These are phyloP conservation scores for Wickerhamiella sorbophila DNA, from an alignment of 805 yeast species.

Conservation along the genomic window DNA sequence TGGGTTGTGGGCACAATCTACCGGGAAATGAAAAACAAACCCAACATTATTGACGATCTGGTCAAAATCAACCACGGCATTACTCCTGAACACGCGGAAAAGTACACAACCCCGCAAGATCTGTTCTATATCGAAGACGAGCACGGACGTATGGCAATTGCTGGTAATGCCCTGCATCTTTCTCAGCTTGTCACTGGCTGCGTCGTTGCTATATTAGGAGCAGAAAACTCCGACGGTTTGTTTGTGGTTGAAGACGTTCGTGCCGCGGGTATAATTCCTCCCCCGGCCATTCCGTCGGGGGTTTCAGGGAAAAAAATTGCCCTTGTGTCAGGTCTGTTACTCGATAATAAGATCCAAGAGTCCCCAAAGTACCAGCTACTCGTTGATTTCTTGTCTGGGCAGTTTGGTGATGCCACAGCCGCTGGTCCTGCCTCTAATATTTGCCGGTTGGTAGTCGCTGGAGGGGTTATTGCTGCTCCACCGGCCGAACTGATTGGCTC, in stretches of 20 bases:
- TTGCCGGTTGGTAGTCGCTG: constrained; percentile 51
- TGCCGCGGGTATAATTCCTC: constrained; percentile 45
- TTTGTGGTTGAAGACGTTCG: constrained; percentile 72
- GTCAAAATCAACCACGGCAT: constrained; percentile 25
- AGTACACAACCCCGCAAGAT: constrained; percentile 31
- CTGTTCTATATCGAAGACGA: constrained; percentile 77
- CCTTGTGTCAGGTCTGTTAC: constrained; percentile 59
- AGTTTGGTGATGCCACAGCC: constrained; percentile 29
- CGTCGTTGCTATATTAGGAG: constrained; percentile 76
- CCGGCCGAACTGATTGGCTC: constrained; percentile 13
- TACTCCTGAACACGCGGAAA: constrained; percentile 20
- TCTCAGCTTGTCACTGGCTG: constrained; percentile 69
- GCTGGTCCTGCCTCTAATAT: constrained; percentile 19
- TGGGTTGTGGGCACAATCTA: constrained; percentile 84
- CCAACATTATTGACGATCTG: constrained; percentile 73
- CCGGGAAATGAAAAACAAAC: constrained; percentile 70
- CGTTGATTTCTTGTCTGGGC: constrained; percentile 59
- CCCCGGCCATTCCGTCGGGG: background rate
- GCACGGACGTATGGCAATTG: constrained; percentile 68
- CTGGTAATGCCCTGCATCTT: constrained; percentile 40
- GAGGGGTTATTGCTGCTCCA: constrained; percentile 41
- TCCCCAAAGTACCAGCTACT: constrained; percentile 32
- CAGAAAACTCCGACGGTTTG: constrained; percentile 68
- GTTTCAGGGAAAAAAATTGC: constrained; percentile 33
- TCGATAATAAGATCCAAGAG: constrained; percentile 32